Evolutionary conservation across 2,329 filamentous ascomycete species (phyloP), one percentile per base, ranked within the genome.

Genomic region (Arthrinium puccinioides): DNA sequence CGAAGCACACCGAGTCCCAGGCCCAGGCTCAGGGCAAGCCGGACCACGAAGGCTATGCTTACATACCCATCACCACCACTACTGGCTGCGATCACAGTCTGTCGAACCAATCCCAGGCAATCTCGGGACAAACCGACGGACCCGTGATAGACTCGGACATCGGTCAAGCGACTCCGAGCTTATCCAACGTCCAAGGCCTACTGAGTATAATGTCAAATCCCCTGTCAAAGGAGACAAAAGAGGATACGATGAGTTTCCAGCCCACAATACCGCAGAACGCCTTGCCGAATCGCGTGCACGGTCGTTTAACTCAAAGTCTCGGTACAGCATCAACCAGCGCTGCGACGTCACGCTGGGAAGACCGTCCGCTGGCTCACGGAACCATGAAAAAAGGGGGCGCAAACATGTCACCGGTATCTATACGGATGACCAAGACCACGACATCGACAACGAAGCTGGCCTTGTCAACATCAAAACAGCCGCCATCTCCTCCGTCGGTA

Each of bases 41-140:
- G 21, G 24, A 19, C 30, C 46, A 21, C 40, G 44, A 28, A 46
- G 49, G 43, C 49, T 71, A 45, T 76, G 74, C 48, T 46, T 76
- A 40, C 74, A 79, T 53, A 74, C 69, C 45, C 75, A 79, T 48
- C 73, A 79, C 48, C 74, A 79, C 54, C 74, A 79, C 59, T 79
- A 78, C 62, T 78, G 74, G 74, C 43, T 69, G 44, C 60, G 61
- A 39, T 59, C 64, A 25, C 52, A 40, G 34, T 43, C 51, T 20
- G 40, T 42, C 36, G 44, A 46, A 16, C 46, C 46, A 20, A 15
- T 15, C 23, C 19, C 27, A 28, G 20, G 27, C 14, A 8, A 26
- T 15, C 9, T 13, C 24, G 29, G 21, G 14, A 11, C 37, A 21
- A 21, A 9, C 24, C 14, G 36, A 38, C 21, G 31, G 31, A 7